Percentiles rank a stretch among this genome's conserved stretches.
Evolutionary conservation across 306 rosid genomes (phyloP).

Genomic region (Glycyrrhiza uralensis): DNA sequence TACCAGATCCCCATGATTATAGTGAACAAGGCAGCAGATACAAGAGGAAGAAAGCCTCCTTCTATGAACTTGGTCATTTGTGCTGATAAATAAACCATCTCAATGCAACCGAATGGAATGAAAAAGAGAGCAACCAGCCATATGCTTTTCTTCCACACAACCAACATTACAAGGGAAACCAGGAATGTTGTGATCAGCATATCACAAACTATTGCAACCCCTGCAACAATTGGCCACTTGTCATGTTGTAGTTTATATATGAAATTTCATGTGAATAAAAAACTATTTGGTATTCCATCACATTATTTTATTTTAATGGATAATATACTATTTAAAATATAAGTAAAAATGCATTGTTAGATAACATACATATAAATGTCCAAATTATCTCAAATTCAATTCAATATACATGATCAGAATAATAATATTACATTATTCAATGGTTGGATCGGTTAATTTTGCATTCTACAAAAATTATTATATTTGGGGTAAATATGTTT

Average conservation of each 20-base stretch:
- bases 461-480: too few relatives aligned
- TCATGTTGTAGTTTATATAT: background rate
- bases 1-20: slow-evolving; percentile 52
- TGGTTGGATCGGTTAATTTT: too few relatives aligned
- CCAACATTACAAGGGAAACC: slow-evolving; percentile 49
- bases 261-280: too few relatives aligned
- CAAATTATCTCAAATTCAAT: too few relatives aligned
- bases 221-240: slow-evolving; percentile 13
- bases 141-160: slow-evolving; percentile 59
- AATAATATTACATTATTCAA: too few relatives aligned
- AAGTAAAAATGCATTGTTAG: too few relatives aligned
- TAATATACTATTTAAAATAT: too few relatives aligned
- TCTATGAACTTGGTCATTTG: slow-evolving; percentile 47
- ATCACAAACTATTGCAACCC: slow-evolving; percentile 61
- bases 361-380: too few relatives aligned
- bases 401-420: too few relatives aligned
- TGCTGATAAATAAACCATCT: slow-evolving; percentile 38
- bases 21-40: slow-evolving; percentile 35
- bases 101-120: slow-evolving; percentile 29
- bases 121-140: slow-evolving; percentile 43
- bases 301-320: too few relatives aligned
- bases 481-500: too few relatives aligned
- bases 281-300: too few relatives aligned
- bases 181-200: slow-evolving; percentile 53
- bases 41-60: slow-evolving; percentile 59